Evolutionary conservation across 169 alveolate species (phyloP), one percentile per base, ranked within the genome.

Genomic region (Amoebophrya sp.): DNA sequence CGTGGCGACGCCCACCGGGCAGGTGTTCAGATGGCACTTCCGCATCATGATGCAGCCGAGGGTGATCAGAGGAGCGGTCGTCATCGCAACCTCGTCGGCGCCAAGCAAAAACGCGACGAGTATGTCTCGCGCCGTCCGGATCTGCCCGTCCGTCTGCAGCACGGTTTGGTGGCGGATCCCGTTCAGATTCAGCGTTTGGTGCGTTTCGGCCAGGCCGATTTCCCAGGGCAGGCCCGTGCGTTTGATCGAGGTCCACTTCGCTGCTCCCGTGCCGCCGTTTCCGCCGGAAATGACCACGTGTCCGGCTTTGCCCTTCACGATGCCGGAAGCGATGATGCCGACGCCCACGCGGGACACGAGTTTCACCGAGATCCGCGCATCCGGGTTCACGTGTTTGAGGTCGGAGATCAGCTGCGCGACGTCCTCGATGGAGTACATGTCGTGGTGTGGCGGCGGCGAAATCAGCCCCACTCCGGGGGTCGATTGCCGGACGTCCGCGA

Each of bases 371-470:
- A 95, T 94, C 10, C 95, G 92, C 13, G 96, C 96, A 45, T 93
- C 93, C 41, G 95, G 94, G 90, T 95, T 95, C 90, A 93, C 95
- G 89, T 94, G 92, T 92, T 95, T 95, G 88, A 95, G 69, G 90
- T 94, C 97, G 88, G 92, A 93, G 88, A 95, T 95, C 78, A 95
- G 89, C 89, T 94, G 95, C 16, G 95, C 95, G 41, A 95, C 95
- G 88, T 95, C 97, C 94, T 95, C 97, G 41, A 95, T 95, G 67
- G 95, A 93, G 92, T 95, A 95, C 95, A 95, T 94, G 93, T 95
- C 97, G 93, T 95, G 97, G 89, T 95, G 95, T 5, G 97, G 97
- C 40, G 96, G 96, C 41, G 97, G 97, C 0, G 96, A 94, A 34
- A 95, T 95, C 70, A 95, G 88, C 15, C 95, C 96, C 50, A 94